Base-by-base conservation (phyloP, 495 filamentous ascomycete species). In the Aspergillus heteromorphus region DNA sequence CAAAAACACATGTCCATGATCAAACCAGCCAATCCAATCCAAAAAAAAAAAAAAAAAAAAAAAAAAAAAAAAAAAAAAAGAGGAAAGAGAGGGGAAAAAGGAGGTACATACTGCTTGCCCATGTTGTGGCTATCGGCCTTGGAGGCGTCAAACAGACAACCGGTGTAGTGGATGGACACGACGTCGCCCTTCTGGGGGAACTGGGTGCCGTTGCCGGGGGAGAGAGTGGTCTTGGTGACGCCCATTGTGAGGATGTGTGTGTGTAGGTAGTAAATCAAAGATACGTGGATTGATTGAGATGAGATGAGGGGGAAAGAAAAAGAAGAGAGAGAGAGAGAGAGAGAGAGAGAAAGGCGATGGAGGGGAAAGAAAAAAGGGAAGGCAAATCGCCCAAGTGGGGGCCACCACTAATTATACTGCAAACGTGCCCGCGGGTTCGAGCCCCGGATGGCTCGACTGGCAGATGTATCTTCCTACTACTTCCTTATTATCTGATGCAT, bases 111-210 rank as follows among this genome's bases (percentile, higher is more conserved):
- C 81, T 80, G 66, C 29, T 66, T 70, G 49, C 79, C 79, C 73
- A 76, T 77, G 57, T 76, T 72, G 49, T n/a, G n/a, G n/a, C n/a
- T n/a, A n/a, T 67, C 63, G 1, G 68, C 30, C 65, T 81, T 72
- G 51, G 56, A 67, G 23, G 71, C 65, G 58, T 92, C 87, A 73
- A 87, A 87, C 41, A 95, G 77, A 71, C 81, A 91, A 57, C 90
- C 90, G 18, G 85, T 89, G 76, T 93, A 95, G 69, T 88, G 85
- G 60, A 95, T 91, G 59, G 79, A 80, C 61, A 95, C 86, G 14
- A 64, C 75, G 65, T 91, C 83, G 19, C 87, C 85, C 14, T 67
- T 64, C 58, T 70, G 60, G 41, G 89, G 87, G 63, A 69, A 78
- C 40, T 79, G 65, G 14, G 72, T 73, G 53, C 71, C 73, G 62